Conservation (phyloP, 2,329 filamentous ascomycete genomes). For the Cryphonectria naterciae region DNA sequence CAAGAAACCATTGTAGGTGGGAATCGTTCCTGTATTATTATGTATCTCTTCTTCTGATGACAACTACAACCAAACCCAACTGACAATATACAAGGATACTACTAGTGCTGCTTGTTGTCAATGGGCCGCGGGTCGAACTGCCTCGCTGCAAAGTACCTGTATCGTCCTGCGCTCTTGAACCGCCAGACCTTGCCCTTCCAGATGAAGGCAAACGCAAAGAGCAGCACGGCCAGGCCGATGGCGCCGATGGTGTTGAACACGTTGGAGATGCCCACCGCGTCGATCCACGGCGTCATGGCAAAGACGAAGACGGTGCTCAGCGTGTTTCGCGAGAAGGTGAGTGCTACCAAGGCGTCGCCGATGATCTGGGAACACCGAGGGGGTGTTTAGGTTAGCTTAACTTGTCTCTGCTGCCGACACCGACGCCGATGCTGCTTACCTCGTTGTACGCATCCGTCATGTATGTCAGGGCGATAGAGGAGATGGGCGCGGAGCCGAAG, state of each 20-base stretch:
- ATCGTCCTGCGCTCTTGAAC: constrained; percentile 19
- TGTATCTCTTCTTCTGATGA: neutral
- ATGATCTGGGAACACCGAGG: constrained; percentile 15
- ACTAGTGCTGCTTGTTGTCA: constrained; percentile 20
- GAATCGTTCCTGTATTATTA: neutral
- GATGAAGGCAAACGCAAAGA: constrained; percentile 28
- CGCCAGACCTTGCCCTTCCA: constrained; percentile 30
- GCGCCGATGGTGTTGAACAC: constrained; percentile 31
- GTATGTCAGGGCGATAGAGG: constrained; percentile 27
- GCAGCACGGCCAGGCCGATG: constrained; percentile 25
- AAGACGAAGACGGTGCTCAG: constrained; percentile 30
- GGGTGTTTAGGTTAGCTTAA: neutral
- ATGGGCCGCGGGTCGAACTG: constrained; percentile 30
- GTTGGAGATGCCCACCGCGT: constrained; percentile 26
- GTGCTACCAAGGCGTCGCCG: constrained; percentile 28
- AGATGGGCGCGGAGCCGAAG: constrained; percentile 26
- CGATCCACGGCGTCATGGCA: constrained; percentile 29
- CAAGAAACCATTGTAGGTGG: neutral
- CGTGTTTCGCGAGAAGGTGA: constrained; percentile 29
- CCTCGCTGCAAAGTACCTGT: constrained; percentile 28
- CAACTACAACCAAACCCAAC: neutral
- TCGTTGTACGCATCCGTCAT: constrained; percentile 30
- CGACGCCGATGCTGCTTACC: constrained; percentile 10
- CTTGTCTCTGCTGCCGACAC: neutral
- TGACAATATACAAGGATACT: neutral